Evolutionary conservation across 2,329 filamentous ascomycete species (phyloP), one percentile per base, ranked within the genome.

Genomic region (Ophiostoma sp.): DNA sequence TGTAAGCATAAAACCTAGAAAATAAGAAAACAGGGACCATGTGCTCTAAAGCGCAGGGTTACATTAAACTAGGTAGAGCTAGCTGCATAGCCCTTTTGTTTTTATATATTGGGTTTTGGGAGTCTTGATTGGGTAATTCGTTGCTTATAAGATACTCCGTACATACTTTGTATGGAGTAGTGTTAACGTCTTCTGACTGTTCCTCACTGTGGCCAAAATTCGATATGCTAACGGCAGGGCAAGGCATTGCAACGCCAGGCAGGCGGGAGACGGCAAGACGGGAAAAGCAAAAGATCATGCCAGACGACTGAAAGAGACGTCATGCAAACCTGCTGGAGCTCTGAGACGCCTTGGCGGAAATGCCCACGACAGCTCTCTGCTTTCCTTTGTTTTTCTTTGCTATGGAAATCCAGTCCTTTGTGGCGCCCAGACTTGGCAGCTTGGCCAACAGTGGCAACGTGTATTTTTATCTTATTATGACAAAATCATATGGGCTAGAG

Each of bases 351-450:
- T 62, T 62, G 57, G 27, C 57, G 57, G 13, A 33, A 62, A 23
- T 57, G n/a, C 10, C n/a, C 23, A 62, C 54, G 27, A 35, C 52
- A 6, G 4, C 11, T 62, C 7, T 62, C 27, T 57, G n/a, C 17
- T 48, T n/a, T 48, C 8, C 39, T 15, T 41, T 41, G 39, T 17
- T 17, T 20, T 48, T 20, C 20, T 15, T 8, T 62, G 27, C 27
- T 17, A 17, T 62, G 57, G 15, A 11, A 27, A 33, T 7, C 6
- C 6, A 23, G n/a, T 27, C 23, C n/a, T 57, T 57, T 57, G 52
- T 57, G n/a, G 52, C n/a, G 23, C 10, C 52, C n/a, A 57, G 23
- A 41, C 33, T 66, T 66, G 62, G 62, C 57, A 33, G n/a, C 52
- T 57, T 57, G 52, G 52, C 52, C 52, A 57, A 57, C 52, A 57